Percentiles rank a stretch among this genome's conserved stretches.
Evolutionary conservation across 2,329 filamentous ascomycete genomes (phyloP).

Genomic region (Penicillium polonicum): DNA sequence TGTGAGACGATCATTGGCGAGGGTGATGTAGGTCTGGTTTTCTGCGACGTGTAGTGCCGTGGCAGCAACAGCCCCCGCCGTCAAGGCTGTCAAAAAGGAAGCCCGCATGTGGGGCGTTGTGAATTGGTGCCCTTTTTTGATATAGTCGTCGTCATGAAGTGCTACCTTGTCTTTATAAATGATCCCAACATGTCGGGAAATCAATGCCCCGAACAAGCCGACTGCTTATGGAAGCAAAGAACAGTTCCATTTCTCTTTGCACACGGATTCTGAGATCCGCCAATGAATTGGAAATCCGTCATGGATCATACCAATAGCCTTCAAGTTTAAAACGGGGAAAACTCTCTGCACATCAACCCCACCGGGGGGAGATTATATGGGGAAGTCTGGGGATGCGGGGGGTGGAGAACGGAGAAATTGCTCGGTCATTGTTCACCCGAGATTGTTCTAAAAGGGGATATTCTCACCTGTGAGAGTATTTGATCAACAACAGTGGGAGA

Average conservation of each 20-base stretch:
- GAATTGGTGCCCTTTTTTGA: neutral
- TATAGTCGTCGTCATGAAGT: neutral
- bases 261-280: neutral
- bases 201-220: slow-evolving; percentile 3
- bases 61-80: slow-evolving; percentile 8
- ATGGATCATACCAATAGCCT: neutral
- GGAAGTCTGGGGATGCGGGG: slow-evolving; percentile 2
- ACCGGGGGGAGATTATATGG: slow-evolving; percentile 2
- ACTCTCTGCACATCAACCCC: neutral
- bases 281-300: neutral
- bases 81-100: neutral
- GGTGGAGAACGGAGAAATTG: slow-evolving; percentile 18
- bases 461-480: neutral
- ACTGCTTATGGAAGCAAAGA: neutral
- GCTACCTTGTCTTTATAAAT: neutral
- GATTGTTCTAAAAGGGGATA: neutral
- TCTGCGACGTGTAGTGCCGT: slow-evolving; percentile 22
- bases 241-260: neutral
- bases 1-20: slow-evolving; percentile 48
- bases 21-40: slow-evolving; percentile 25
- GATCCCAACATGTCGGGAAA: neutral
- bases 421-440: slow-evolving; percentile 22
- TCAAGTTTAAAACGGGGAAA: neutral
- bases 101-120: neutral
- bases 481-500: too few relatives aligned